These are phyloP conservation scores for Naumovozyma baii DNA, from an alignment of 805 yeast genomes.

Conservation along the genomic window DNA sequence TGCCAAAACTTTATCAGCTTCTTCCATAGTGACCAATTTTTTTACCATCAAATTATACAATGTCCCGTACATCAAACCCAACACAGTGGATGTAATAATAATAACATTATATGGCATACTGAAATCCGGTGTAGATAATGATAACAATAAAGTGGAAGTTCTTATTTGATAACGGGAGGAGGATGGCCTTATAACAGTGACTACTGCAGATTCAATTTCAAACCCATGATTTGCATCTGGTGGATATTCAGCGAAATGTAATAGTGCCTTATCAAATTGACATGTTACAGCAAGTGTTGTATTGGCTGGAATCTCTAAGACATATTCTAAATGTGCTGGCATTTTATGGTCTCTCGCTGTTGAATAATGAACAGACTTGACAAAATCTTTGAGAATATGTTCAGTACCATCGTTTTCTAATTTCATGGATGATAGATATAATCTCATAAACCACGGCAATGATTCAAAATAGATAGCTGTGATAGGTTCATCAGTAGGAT, in stretches of 20 bases:
- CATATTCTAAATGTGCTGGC: slow-evolving; percentile 75
- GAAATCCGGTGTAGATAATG: slow-evolving; percentile 94
- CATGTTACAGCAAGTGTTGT: slow-evolving; percentile 55
- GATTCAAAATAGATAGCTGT: slow-evolving; percentile 63
- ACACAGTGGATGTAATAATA: slow-evolving; percentile 82
- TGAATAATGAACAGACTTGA: slow-evolving; percentile 48
- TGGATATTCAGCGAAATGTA: slow-evolving; percentile 87
- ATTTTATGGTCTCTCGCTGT: slow-evolving; percentile 75
- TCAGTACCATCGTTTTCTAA: slow-evolving; percentile 23
- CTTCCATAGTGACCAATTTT: slow-evolving; percentile 65
- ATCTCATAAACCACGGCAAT: slow-evolving; percentile 86
- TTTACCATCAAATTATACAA: slow-evolving; percentile 70
- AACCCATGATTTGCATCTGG: slow-evolving; percentile 99
- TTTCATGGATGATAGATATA: slow-evolving; percentile 63
- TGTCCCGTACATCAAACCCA: slow-evolving; percentile 87
- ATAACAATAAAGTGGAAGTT: slow-evolving; percentile 76
- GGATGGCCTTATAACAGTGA: slow-evolving; percentile 41
- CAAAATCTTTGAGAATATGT: slow-evolving; percentile 26
- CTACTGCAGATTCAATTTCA: slow-evolving; percentile 83
- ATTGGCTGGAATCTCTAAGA: slow-evolving; percentile 52
- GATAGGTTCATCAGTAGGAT: slow-evolving; percentile 45
- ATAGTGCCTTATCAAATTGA: slow-evolving; percentile 77
- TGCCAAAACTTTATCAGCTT: slow-evolving; percentile 35
- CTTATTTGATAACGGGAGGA: slow-evolving; percentile 42
- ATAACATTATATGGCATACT: slow-evolving; percentile 98